Evolutionary conservation across 371 early-diverging fungal genomes (phyloP).

Genomic region (Smittium culicis): DNA sequence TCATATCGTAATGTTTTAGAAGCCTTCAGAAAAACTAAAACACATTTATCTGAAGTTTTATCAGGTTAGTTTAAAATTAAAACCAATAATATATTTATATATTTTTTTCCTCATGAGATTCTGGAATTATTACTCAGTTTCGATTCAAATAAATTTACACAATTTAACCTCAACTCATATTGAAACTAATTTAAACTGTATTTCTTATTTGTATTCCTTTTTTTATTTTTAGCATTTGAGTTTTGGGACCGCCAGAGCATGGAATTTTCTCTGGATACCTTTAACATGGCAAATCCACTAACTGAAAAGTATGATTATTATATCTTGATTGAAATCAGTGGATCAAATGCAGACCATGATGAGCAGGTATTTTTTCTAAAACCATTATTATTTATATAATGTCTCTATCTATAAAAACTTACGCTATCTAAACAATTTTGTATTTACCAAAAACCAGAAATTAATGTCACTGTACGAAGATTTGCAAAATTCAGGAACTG

Average conservation of each 20-base stretch:
- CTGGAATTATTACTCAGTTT: too few species aligned
- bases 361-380: constrained; percentile 18
- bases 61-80: constrained; percentile 32
- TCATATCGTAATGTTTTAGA: constrained; percentile 62
- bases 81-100: too few species aligned
- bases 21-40: constrained; percentile 57
- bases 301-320: constrained; percentile 62
- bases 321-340: constrained; percentile 84
- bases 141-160: not conserved
- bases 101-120: not conserved
- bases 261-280: constrained; percentile 23
- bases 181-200: not conserved
- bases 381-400: not conserved
- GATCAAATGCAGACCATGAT: constrained; percentile 84
- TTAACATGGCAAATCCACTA: constrained; percentile 38
- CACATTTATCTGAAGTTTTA: constrained; percentile 74
- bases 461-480: not conserved
- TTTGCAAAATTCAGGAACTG: not conserved
- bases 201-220: not conserved
- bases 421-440: not conserved
- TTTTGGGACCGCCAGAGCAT: constrained; percentile 72
- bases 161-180: not conserved
- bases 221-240: constrained; percentile 59
- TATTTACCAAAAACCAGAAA: too few species aligned
- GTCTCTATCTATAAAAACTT: not conserved